A percentile compares a stretch with the other conserved stretches of the same genome.
These are phyloP conservation scores for Lactifluus subvellereus DNA, from an alignment of 768 basidiomycete genomes.

Conservation along the genomic window DNA sequence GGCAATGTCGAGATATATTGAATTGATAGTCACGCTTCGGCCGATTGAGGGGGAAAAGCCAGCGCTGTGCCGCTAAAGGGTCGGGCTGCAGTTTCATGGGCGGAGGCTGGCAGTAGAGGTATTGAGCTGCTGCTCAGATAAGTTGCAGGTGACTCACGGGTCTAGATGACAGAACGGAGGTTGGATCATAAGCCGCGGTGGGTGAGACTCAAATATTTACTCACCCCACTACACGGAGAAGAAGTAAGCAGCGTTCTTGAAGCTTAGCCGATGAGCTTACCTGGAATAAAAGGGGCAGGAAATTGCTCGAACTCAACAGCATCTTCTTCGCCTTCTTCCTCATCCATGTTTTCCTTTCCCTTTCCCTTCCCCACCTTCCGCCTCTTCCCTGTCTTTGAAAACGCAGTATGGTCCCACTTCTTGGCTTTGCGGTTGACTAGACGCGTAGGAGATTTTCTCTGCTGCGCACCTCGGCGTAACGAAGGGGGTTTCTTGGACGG, in stretches of 20 bases:
- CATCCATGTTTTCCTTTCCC: slow-evolving; percentile 46
- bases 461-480: slow-evolving; percentile 3
- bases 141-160: slow-evolving; percentile 4
- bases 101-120: slow-evolving; percentile 42
- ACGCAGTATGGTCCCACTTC: slow-evolving; percentile 87
- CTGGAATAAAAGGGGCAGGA: slow-evolving; percentile 67
- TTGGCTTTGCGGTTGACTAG: slow-evolving; percentile 64
- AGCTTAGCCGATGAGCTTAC: slow-evolving; percentile 36
- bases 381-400: slow-evolving; percentile 67
- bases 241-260: not conserved
- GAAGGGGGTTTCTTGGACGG: slow-evolving; percentile 26
- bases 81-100: slow-evolving; percentile 77
- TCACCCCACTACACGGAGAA: slow-evolving; percentile 19
- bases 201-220: not conserved
- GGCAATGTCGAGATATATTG: slow-evolving; percentile 79
- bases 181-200: not conserved
- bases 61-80: slow-evolving; percentile 72
- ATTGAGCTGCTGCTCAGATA: not conserved
- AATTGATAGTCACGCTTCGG: slow-evolving; percentile 91
- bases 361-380: slow-evolving; percentile 46
- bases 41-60: slow-evolving; percentile 88
- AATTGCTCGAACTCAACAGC: slow-evolving; percentile 48
- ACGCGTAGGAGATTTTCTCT: slow-evolving; percentile 25
- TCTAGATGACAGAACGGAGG: not conserved
- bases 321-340: slow-evolving; percentile 40